These are phyloP conservation scores for Fusarium tricinctum DNA, from an alignment of 2,329 filamentous ascomycete genomes.

Conservation along the genomic window DNA sequence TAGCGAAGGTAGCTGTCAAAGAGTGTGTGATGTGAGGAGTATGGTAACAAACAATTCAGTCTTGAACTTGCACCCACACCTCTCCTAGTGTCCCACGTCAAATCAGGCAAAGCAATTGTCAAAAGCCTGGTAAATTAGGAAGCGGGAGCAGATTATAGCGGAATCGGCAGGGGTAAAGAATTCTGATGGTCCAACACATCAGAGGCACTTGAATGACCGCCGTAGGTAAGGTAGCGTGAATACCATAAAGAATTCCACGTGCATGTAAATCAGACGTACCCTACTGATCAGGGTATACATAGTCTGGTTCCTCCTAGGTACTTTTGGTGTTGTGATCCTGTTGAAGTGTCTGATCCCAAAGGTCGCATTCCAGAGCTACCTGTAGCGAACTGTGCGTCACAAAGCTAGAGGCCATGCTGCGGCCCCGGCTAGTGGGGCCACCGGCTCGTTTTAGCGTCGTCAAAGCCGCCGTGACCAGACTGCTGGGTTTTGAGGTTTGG, in stretches of 20 bases:
- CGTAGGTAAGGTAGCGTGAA: not conserved
- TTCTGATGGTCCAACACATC: not conserved
- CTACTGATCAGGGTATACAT: not conserved
- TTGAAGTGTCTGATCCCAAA: constrained; percentile 10
- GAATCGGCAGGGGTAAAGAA: not conserved
- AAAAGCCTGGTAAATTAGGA: not conserved
- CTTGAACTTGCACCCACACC: not conserved
- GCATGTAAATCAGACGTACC: not conserved
- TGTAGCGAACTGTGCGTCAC: constrained; percentile 29
- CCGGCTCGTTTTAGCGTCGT: constrained; percentile 49
- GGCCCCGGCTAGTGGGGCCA: constrained; percentile 46
- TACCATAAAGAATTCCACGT: not conserved
- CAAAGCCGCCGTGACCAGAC: constrained; percentile 55
- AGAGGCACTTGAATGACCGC: not conserved
- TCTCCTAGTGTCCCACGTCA: not conserved
- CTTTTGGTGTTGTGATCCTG: not conserved
- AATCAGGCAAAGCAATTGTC: not conserved
- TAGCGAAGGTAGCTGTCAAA: constrained; percentile 15
- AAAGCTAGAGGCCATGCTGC: constrained; percentile 29
- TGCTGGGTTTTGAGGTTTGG: constrained; percentile 44
- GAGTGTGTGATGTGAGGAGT: constrained; percentile 23
- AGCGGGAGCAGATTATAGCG: not conserved
- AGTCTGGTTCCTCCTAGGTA: not conserved
- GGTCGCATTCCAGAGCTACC: constrained; percentile 3
- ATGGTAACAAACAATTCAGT: constrained; percentile 4